Percentiles rank a stretch among this genome's conserved stretches.
Evolutionary conservation across 768 basidiomycete species (phyloP).

Genomic region (Boletus coccyginus): DNA sequence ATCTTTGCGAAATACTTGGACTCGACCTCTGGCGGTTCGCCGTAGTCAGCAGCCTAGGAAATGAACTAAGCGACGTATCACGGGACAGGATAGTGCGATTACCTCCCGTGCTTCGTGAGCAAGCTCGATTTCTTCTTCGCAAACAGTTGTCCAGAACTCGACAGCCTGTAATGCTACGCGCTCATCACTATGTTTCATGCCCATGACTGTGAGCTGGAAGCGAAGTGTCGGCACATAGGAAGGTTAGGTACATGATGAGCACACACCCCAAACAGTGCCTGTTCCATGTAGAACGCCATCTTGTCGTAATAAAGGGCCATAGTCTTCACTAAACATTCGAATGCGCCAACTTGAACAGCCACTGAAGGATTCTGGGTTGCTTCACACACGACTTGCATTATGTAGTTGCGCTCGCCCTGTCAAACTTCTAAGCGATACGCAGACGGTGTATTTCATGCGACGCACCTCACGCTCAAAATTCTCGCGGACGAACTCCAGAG

Average conservation of each 20-base stretch:
- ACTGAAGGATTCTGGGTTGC: conserved; percentile 85
- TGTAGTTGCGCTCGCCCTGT: conserved; percentile 98
- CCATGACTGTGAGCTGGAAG: conserved; percentile 85
- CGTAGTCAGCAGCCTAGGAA: conserved; percentile 80
- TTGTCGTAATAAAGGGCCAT: conserved; percentile 99
- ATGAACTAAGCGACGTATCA: conserved; percentile 6
- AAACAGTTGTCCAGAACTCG: conserved; percentile 99
- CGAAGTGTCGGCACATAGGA: conserved; percentile 11
- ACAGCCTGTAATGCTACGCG: conserved; percentile 93
- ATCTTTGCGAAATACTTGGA: conserved; percentile 92
- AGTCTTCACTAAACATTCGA: conserved; percentile 92
- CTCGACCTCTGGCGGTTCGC: conserved; percentile 80
- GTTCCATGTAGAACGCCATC: conserved; percentile 99
- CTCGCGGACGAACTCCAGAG: conserved; percentile 94
- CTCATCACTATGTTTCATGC: conserved; percentile 94
- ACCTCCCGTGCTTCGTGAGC: conserved; percentile 91
- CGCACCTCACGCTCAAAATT: conserved; percentile 96
- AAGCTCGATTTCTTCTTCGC: conserved; percentile 94
- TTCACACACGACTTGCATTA: conserved; percentile 99
- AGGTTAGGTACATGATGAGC: conserved; percentile 3
- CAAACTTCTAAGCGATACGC: conserved; percentile 2
- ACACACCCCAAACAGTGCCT: conserved; percentile 93
- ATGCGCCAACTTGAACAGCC: conserved; percentile 90
- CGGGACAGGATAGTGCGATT: conserved; percentile 14
- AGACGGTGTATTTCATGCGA: conserved; percentile 11